A percentile compares a stretch with the other conserved stretches of the same genome.
phyloP scores from a whole-genome alignment of 306 rosid species.

The Cicer cuneatum region DNA sequence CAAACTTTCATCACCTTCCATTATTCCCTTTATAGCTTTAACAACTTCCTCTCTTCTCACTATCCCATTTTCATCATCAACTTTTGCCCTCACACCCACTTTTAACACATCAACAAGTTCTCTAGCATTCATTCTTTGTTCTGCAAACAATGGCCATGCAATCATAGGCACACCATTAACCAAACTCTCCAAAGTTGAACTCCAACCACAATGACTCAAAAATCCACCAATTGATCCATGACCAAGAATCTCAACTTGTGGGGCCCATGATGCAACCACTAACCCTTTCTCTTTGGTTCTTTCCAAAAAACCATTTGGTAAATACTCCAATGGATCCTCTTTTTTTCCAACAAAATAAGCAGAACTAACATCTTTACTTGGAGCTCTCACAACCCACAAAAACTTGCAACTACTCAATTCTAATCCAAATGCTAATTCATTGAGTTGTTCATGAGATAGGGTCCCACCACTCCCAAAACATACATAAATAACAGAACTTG shows the following conservation, averaged over 20 bases:
- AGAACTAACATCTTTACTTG: not conserved
- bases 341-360: constrained; percentile 25
- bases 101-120: not conserved
- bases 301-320: constrained; percentile 41
- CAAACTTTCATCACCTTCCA: constrained; percentile 42
- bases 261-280: constrained; percentile 45
- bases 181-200: constrained; percentile 36
- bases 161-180: constrained; percentile 32
- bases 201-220: constrained; percentile 49
- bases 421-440: constrained; percentile 44
- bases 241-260: constrained; percentile 42
- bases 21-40: constrained; percentile 14
- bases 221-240: constrained; percentile 38
- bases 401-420: constrained; percentile 49
- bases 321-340: constrained; percentile 3
- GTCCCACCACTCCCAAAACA: constrained; percentile 54
- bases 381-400: constrained; percentile 49
- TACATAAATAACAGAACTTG: constrained; percentile 38
- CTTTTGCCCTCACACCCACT: constrained; percentile 36
- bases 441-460: constrained; percentile 37
- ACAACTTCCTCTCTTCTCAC: constrained; percentile 45
- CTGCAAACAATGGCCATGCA: constrained; percentile 45
- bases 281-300: constrained; percentile 27
- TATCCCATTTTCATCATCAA: constrained; percentile 26
- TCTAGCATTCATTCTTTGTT: constrained; percentile 39